These are phyloP conservation scores for Geosmithia flava DNA, from an alignment of 2,329 filamentous ascomycete genomes.

Conservation along the genomic window DNA sequence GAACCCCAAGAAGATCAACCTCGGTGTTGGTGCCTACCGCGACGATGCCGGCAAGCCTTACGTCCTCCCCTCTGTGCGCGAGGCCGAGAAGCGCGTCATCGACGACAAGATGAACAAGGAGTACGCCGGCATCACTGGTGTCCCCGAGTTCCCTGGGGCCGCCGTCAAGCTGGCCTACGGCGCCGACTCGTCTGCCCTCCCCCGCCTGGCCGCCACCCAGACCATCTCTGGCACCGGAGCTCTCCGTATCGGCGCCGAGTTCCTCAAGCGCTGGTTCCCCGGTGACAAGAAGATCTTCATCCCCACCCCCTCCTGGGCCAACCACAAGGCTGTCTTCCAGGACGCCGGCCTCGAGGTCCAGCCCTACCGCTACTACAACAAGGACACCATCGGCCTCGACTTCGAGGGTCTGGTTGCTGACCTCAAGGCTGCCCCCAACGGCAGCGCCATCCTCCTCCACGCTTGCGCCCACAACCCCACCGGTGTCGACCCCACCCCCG, in stretches of 20 bases:
- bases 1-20: constrained; percentile 93
- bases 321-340: constrained; percentile 93
- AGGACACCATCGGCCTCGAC: constrained; percentile 95
- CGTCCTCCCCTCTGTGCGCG: constrained; percentile 84
- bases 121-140: constrained; percentile 94
- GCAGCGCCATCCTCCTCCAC: constrained; percentile 86
- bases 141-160: constrained; percentile 86
- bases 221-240: constrained; percentile 97
- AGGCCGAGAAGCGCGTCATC: constrained; percentile 80
- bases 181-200: constrained; percentile 61
- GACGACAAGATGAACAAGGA: constrained; percentile 79
- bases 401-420: constrained; percentile 88
- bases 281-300: constrained; percentile 93
- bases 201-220: constrained; percentile 83
- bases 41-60: constrained; percentile 97
- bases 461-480: constrained; percentile 98
- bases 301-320: constrained; percentile 92
- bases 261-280: constrained; percentile 85
- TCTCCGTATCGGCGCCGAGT: constrained; percentile 85
- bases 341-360: constrained; percentile 84
- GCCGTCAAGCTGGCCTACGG: constrained; percentile 89
- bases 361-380: constrained; percentile 98
- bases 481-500: constrained; percentile 81
- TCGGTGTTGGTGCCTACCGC: constrained; percentile 96
- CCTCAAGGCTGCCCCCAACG: constrained; percentile 76